phyloP scores from a whole-genome alignment of 768 basidiomycete genomes.

The Tremella mesenterica region DNA sequence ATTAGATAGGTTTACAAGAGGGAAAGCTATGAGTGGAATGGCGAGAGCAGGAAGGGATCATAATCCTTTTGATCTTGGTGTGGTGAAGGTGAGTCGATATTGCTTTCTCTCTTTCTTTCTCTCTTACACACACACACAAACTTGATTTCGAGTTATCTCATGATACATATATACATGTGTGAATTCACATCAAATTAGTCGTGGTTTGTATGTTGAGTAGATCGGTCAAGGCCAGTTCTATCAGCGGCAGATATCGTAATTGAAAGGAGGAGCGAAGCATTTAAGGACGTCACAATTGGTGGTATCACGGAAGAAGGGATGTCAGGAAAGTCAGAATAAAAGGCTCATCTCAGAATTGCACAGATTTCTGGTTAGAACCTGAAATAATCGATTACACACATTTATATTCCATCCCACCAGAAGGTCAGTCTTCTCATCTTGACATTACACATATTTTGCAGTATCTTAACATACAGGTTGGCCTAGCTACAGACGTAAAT shows the following conservation, averaged over 20 bases:
- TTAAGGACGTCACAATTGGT: too few species aligned
- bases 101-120: too few species aligned
- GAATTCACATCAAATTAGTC: too few species aligned
- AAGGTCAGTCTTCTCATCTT: slow-evolving; percentile 49
- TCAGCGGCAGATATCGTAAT: too few species aligned
- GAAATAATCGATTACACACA: slow-evolving; percentile 79
- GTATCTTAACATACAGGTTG: slow-evolving; percentile 15
- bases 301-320: too few species aligned
- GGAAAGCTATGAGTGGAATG: slow-evolving; percentile 78
- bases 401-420: slow-evolving; percentile 78
- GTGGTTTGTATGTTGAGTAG: too few species aligned
- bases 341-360: slow-evolving; percentile 45
- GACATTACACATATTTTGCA: not conserved
- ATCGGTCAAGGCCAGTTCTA: too few species aligned
- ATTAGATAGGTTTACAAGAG: slow-evolving; percentile 86
- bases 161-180: not conserved
- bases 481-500: slow-evolving; percentile 25
- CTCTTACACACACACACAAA: too few species aligned
- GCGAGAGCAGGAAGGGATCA: slow-evolving; percentile 62
- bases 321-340: too few species aligned
- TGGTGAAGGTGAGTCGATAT: slow-evolving; percentile 40
- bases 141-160: not conserved
- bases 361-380: slow-evolving; percentile 89
- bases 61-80: slow-evolving; percentile 86
- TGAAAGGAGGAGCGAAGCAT: too few species aligned